Conservation (phyloP, 2,329 filamentous ascomycete species). For the Dactylellina sp. region DNA sequence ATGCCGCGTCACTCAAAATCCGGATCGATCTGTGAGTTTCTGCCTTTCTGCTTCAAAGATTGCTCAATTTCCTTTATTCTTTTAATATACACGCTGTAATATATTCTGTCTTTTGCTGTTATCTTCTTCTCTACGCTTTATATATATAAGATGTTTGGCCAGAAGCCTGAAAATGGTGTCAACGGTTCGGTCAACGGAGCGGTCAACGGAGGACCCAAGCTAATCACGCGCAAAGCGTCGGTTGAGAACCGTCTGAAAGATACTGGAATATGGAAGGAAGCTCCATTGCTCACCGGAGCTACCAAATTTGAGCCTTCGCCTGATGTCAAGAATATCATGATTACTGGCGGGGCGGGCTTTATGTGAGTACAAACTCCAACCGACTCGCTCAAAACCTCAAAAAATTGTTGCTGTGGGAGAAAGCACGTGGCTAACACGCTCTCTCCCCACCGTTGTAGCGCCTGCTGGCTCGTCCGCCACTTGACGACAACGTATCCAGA, state of each 20-base stretch:
- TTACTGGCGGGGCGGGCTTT: slow-evolving; percentile 86
- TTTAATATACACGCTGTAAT: background rate
- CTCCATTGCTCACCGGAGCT: slow-evolving; percentile 76
- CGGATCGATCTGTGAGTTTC: slow-evolving; percentile 41
- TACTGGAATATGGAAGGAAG: slow-evolving; percentile 76
- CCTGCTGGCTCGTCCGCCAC: slow-evolving; percentile 85
- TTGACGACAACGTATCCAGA: slow-evolving; percentile 78
- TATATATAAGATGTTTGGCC: slow-evolving; percentile 25
- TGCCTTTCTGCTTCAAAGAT: background rate
- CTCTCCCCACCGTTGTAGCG: slow-evolving; percentile 67
- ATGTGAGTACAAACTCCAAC: slow-evolving; percentile 71
- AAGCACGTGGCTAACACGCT: background rate
- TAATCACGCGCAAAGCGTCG: slow-evolving; percentile 50
- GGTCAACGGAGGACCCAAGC: slow-evolving; percentile 16
- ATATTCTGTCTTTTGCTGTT: background rate
- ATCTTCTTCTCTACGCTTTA: background rate
- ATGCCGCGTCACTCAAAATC: slow-evolving; percentile 12
- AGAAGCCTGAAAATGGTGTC: background rate
- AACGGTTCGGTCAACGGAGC: slow-evolving; percentile 18
- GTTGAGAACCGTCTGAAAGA: slow-evolving; percentile 66
- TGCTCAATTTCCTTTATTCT: background rate
- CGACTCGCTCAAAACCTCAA: slow-evolving; percentile 9
- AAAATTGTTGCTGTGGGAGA: no score
- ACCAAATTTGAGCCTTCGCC: slow-evolving; percentile 77
- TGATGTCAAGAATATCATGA: slow-evolving; percentile 82